A percentile compares a stretch with the other conserved stretches of the same genome.
Evolutionary conservation across 768 basidiomycete genomes (phyloP).

Genomic region (Collybia nuda): DNA sequence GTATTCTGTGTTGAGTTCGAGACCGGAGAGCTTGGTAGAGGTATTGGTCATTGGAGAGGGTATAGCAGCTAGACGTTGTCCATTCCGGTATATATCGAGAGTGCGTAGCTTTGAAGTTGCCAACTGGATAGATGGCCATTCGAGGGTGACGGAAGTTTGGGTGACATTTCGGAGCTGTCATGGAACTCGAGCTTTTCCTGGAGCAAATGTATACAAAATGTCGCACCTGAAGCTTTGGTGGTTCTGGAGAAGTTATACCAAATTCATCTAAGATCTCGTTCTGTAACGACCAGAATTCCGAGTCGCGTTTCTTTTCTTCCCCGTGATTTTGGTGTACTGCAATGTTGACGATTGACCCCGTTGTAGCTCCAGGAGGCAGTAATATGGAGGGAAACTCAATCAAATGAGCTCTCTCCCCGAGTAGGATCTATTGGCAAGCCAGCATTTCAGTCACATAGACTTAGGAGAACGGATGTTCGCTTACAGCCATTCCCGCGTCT

Average conservation of each 20-base stretch:
- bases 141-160: slow-evolving; percentile 94
- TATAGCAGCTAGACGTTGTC: slow-evolving; percentile 83
- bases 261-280: slow-evolving; percentile 74
- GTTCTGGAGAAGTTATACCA: slow-evolving; percentile 63
- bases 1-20: slow-evolving; percentile 83
- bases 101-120: slow-evolving; percentile 86
- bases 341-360: slow-evolving; percentile 97
- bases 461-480: slow-evolving; percentile 11
- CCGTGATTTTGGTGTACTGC: slow-evolving; percentile 84
- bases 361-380: slow-evolving; percentile 86
- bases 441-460: slow-evolving; percentile 3
- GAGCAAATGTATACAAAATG: not conserved
- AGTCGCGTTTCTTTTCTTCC: slow-evolving; percentile 82
- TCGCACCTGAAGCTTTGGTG: slow-evolving; percentile 74
- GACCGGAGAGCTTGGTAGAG: slow-evolving; percentile 83
- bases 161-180: slow-evolving; percentile 85
- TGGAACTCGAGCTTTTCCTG: not conserved
- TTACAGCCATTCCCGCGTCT: slow-evolving; percentile 96
- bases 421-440: slow-evolving; percentile 61
- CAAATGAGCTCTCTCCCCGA: slow-evolving; percentile 92
- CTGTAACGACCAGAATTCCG: slow-evolving; percentile 85
- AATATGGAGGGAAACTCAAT: slow-evolving; percentile 98
- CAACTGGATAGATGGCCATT: slow-evolving; percentile 87
- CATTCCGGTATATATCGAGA: slow-evolving; percentile 91
- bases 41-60: slow-evolving; percentile 82